Evolutionary conservation across 306 rosid species (phyloP), one percentile per base, ranked within the genome.

Genomic region (Medicago arabica): DNA sequence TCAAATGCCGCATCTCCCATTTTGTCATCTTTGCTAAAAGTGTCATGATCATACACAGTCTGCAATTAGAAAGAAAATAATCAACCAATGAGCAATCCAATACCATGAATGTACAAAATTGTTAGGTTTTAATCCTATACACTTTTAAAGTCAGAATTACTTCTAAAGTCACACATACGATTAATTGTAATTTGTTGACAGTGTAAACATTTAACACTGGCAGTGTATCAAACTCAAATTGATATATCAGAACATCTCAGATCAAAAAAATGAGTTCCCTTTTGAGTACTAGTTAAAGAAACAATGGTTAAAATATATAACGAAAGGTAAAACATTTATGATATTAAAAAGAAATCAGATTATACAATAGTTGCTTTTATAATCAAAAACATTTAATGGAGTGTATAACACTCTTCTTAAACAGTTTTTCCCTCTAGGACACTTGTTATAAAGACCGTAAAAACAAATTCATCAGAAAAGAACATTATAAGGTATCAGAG

Each of bases 1-100:
- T 85, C 90, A 9, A 95, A 81, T 46, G 89, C 93, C 1, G 93
- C 99, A 57, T 89, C 88, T 71, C 97, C 99, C 99, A 95, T 95
- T 84, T 81, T 89, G 86, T 95, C 99, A 47, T 95, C 99, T 87
- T 83, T 90, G 88, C 83, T 92, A 69, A 90, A 95, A 2, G 97
- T 92, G 85, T 95, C 99, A 63, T 92, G 96, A 72, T 95, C 99
- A 79, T 78, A 95, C 31, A 92, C 97, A 7, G 90, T 92, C 99
- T 95, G 83, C 75, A 85, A 62, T 64, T 64, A 67, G 7, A 11
- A 47, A 82, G 39, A 63, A n/a, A 54, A 36, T 55, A 58, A 50
- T 50, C 57, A 50, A 50, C 57, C 19, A 50, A 50, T n/a, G 19
- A 50, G 19, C 19, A 50, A 15, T 50, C 10, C 4, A 5, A 34